A percentile compares a stretch with the other conserved stretches of the same genome.
Conservation (phyloP, 768 basidiomycete species). For the Hysterangium stoloniferum region DNA sequence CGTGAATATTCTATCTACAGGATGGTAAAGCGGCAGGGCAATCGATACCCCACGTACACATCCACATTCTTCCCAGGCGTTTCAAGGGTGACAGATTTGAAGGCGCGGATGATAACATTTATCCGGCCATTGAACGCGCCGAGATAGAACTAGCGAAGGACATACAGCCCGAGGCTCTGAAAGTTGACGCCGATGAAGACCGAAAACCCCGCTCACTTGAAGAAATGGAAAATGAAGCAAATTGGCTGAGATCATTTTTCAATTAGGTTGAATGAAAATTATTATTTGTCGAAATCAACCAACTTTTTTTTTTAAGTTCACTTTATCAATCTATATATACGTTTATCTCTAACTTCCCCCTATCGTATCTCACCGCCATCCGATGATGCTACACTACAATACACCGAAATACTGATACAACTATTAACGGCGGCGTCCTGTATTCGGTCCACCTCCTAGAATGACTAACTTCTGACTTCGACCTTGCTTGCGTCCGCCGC, state of each 20-base stretch:
- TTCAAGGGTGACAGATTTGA: constrained; percentile 59
- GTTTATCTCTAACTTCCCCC: not conserved
- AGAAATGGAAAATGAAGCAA: constrained; percentile 79
- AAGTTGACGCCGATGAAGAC: constrained; percentile 65
- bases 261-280: not conserved
- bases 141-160: constrained; percentile 38
- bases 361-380: not conserved
- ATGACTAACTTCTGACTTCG: constrained; percentile 58
- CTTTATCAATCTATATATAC: not conserved
- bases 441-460: constrained; percentile 44
- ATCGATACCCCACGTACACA: constrained; percentile 90
- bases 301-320: not conserved
- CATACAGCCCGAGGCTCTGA: constrained; percentile 33
- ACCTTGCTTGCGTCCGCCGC: constrained; percentile 42
- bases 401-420: not conserved
- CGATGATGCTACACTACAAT: not conserved
- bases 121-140: constrained; percentile 66
- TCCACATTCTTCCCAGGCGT: constrained; percentile 85
- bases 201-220: constrained; percentile 51
- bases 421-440: constrained; percentile 4
- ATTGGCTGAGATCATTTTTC: constrained; percentile 57
- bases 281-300: not conserved
- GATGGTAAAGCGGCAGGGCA: constrained; percentile 85
- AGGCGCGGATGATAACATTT: constrained; percentile 58
- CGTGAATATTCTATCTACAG: constrained; percentile 32